A percentile compares a stretch with the other conserved stretches of the same genome.
Evolutionary conservation across 805 yeast species (phyloP).

Genomic region (Candida ortonii): DNA sequence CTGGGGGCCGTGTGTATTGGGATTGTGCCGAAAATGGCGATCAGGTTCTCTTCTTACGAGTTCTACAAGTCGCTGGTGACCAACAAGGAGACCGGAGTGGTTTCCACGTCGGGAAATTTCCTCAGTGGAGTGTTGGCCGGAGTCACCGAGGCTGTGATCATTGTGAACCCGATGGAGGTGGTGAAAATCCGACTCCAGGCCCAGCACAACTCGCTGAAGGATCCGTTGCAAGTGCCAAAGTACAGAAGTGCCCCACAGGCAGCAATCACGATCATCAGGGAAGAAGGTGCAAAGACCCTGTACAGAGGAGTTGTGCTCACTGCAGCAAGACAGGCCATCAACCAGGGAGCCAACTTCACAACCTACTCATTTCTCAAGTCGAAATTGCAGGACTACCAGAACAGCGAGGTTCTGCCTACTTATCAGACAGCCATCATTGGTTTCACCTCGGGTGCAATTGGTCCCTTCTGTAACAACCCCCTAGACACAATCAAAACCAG

Average conservation of each 20-base stretch:
- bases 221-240: slow-evolving; percentile 72
- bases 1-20: slow-evolving; percentile 97
- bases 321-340: slow-evolving; percentile 96
- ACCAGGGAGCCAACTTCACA: slow-evolving; percentile 97
- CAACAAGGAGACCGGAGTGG: slow-evolving; percentile 56
- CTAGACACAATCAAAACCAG: slow-evolving; percentile 96
- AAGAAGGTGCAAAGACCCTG: slow-evolving; percentile 85
- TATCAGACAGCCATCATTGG: slow-evolving; percentile 96
- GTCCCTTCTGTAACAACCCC: slow-evolving; percentile 97
- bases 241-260: slow-evolving; percentile 94
- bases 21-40: slow-evolving; percentile 97
- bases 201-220: slow-evolving; percentile 88
- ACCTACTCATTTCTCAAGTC: slow-evolving; percentile 85
- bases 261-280: slow-evolving; percentile 73
- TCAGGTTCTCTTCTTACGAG: slow-evolving; percentile 92
- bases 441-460: slow-evolving; percentile 91
- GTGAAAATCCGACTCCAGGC: slow-evolving; percentile 96
- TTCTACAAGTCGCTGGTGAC: slow-evolving; percentile 71
- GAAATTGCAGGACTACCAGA: slow-evolving; percentile 59
- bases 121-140: slow-evolving; percentile 97
- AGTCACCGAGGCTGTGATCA: slow-evolving; percentile 88
- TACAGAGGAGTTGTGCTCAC: slow-evolving; percentile 95
- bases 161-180: slow-evolving; percentile 97
- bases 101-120: slow-evolving; percentile 74
- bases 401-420: slow-evolving; percentile 64